Percentiles rank a stretch among this genome's conserved stretches.
These are phyloP conservation scores for Monilinia vaccinii-corymbosi DNA, from an alignment of 2,329 filamentous ascomycete species.

Conservation along the genomic window DNA sequence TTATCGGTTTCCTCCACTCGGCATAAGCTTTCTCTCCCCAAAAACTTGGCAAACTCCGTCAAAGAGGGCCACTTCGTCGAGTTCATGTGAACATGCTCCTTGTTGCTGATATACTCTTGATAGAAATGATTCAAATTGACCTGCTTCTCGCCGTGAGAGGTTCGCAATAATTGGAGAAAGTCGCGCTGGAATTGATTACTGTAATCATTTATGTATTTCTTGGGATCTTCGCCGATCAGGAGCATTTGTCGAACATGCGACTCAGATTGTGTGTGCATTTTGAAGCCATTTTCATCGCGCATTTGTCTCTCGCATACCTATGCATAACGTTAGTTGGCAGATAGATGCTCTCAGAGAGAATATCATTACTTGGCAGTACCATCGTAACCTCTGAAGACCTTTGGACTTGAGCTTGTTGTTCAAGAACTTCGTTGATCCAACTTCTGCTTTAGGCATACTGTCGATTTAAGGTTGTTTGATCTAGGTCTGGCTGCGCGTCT, in stretches of 20 bases:
- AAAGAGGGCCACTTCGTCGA: constrained; percentile 80
- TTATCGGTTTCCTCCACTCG: constrained; percentile 85
- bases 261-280: constrained; percentile 84
- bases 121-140: constrained; percentile 91
- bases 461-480: constrained; percentile 16
- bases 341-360: not conserved
- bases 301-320: constrained; percentile 68
- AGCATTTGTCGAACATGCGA: constrained; percentile 86
- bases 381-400: constrained; percentile 70
- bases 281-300: constrained; percentile 84
- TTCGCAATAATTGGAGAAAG: constrained; percentile 68
- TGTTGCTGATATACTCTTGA: constrained; percentile 82
- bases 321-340: constrained; percentile 8
- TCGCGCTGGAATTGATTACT: constrained; percentile 72
- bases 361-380: constrained; percentile 66
- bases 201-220: constrained; percentile 75
- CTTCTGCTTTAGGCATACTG: constrained; percentile 86
- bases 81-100: constrained; percentile 90
- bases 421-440: constrained; percentile 82
- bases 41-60: constrained; percentile 80
- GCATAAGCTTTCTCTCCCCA: constrained; percentile 81
- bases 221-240: constrained; percentile 76
- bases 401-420: constrained; percentile 85
- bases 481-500: no score
- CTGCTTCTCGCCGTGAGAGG: constrained; percentile 82